These are phyloP conservation scores for Thelonectria rubi DNA, from an alignment of 2,329 filamentous ascomycete genomes.

Conservation along the genomic window DNA sequence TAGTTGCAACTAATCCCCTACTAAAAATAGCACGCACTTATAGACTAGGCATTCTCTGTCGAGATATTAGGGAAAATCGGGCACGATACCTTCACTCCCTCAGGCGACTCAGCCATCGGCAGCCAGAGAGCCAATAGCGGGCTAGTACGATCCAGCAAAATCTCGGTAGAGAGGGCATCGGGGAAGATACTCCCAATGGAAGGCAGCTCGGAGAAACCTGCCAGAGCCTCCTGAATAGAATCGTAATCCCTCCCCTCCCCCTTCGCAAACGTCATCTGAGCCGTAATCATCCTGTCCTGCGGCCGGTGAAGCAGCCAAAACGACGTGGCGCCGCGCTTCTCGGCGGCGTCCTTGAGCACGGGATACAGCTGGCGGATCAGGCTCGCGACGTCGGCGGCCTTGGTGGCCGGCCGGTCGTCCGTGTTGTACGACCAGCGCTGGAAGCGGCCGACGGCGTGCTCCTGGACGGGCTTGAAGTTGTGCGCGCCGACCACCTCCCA, in stretches of 20 bases:
- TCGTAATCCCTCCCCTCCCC: constrained; percentile 11
- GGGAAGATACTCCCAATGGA: constrained; percentile 26
- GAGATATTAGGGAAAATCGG: neutral
- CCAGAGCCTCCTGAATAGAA: neutral
- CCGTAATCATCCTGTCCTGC: constrained; percentile 25
- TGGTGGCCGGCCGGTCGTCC: too few relatives aligned
- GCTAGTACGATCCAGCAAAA: constrained; percentile 24
- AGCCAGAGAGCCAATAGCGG: constrained; percentile 30
- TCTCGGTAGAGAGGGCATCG: constrained; percentile 15
- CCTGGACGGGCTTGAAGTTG: constrained; percentile 26
- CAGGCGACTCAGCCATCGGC: constrained; percentile 6
- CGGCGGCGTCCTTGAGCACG: constrained; percentile 26
- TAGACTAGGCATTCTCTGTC: too few relatives aligned
- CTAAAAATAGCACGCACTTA: too few relatives aligned
- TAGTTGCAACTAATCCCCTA: too few relatives aligned
- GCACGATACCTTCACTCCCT: neutral
- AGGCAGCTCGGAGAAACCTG: neutral
- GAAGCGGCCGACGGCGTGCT: constrained; percentile 29
- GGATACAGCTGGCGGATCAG: constrained; percentile 33
- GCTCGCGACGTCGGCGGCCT: constrained; percentile 19
- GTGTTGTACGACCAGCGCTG: constrained; percentile 33
- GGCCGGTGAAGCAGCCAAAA: constrained; percentile 35
- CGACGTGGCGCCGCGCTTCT: constrained; percentile 21
- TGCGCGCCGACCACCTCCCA: constrained; percentile 34
- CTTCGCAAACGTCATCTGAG: constrained; percentile 31